These are phyloP conservation scores for Vitis cinerea DNA, from an alignment of 164 flowering plant species.

Conservation along the genomic window DNA sequence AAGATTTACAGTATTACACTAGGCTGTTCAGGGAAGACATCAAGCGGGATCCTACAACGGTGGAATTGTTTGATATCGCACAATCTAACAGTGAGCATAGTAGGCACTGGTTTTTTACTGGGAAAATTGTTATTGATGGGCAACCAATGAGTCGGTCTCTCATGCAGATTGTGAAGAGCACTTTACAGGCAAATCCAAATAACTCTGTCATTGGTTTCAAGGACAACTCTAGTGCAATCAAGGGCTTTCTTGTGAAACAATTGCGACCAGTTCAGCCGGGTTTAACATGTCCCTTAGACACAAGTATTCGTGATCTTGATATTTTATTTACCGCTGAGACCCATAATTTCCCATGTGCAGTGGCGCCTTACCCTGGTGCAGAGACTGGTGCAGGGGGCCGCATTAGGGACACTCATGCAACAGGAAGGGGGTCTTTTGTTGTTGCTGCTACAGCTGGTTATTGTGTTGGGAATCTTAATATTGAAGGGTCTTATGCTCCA, in stretches of 20 bases:
- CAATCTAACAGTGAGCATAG: conserved; percentile 98
- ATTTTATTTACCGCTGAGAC: conserved; percentile 96
- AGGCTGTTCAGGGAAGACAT: conserved; percentile 80
- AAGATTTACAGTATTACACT: conserved; percentile 80
- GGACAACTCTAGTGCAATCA: conserved; percentile 95
- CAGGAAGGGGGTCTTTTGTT: conserved; percentile 89
- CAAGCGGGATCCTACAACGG: conserved; percentile 84
- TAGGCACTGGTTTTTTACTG: conserved; percentile 93
- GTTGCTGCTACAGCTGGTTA: conserved; percentile 95
- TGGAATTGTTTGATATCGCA: conserved; percentile 93
- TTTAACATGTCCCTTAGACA: conserved; percentile 48
- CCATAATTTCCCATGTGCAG: conserved; percentile 97
- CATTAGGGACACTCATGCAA: conserved; percentile 96
- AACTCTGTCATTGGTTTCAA: conserved; percentile 95
- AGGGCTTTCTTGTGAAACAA: conserved; percentile 64
- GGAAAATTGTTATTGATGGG: conserved; percentile 86
- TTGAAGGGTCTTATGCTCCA: conserved; percentile 89
- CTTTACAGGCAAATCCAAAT: conserved; percentile 80
- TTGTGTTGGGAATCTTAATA: conserved; percentile 84
- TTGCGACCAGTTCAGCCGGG: conserved; percentile 73
- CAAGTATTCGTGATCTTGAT: conserved; percentile 53
- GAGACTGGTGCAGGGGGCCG: conserved; percentile 98
- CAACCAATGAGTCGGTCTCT: conserved; percentile 62
- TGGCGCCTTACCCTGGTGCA: conserved; percentile 97
- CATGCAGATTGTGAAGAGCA: conserved; percentile 89